Conservation (phyloP, 345 rosid genomes). For the Citrus reticulata region DNA sequence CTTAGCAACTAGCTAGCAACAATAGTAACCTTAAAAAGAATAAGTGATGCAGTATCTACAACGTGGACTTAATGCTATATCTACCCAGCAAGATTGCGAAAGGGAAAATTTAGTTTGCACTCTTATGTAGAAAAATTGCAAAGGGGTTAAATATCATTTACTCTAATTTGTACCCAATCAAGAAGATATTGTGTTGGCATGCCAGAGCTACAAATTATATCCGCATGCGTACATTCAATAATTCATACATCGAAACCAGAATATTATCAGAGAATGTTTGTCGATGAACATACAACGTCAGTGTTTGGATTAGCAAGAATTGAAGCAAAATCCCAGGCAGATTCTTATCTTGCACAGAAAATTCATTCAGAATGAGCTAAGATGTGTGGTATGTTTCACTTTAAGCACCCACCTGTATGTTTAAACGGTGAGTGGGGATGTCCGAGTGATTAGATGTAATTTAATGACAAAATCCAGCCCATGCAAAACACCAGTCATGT, state of each 20-base stretch:
- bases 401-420: background rate
- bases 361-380: background rate
- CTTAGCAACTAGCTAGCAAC: background rate
- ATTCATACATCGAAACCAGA: background rate
- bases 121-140: background rate
- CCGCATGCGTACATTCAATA: background rate
- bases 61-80: background rate
- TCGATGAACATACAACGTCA: background rate
- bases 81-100: background rate
- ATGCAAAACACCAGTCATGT: background rate
- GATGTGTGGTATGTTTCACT: background rate
- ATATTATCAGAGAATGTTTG: slow-evolving; percentile 1
- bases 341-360: background rate
- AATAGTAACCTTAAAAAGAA: background rate
- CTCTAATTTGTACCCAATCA: background rate
- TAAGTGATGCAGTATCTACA: too few species aligned
- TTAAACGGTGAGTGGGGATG: background rate
- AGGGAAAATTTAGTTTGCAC: too few species aligned
- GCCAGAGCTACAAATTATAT: background rate
- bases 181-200: background rate
- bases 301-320: background rate
- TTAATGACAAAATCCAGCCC: slow-evolving; percentile 1
- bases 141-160: background rate
- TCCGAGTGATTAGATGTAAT: background rate
- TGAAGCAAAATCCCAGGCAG: background rate